Conservation (phyloP, 148 eudicot species). For the Spergularia marina region DNA sequence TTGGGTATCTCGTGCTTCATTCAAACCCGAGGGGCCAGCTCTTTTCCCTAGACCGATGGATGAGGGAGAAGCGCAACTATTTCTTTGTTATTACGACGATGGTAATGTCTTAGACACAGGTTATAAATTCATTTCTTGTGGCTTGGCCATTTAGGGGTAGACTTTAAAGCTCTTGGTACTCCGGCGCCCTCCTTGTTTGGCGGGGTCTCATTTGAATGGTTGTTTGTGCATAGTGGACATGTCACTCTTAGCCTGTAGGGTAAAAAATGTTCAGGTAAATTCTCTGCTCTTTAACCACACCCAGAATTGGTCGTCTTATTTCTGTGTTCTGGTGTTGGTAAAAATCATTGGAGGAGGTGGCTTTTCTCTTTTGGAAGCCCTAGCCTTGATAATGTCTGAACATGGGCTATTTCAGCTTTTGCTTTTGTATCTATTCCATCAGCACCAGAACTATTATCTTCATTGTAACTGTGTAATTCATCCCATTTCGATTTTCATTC, state of each 20-base stretch:
- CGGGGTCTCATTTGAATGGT: conserved; percentile 28
- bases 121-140: conserved; percentile 17
- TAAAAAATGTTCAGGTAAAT: conserved; percentile 28
- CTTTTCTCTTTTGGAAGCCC: conserved; percentile 2
- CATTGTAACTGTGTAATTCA: conserved; percentile 16
- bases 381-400: conserved; percentile 12
- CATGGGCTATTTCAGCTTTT: conserved; percentile 13
- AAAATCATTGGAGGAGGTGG: conserved; percentile 5
- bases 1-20: conserved; percentile 16
- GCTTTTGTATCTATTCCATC: conserved; percentile 9
- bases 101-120: conserved; percentile 21
- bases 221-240: conserved; percentile 34
- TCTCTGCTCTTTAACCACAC: conserved; percentile 22
- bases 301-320: background rate
- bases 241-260: conserved; percentile 27
- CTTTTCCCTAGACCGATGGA: conserved; percentile 11
- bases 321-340: background rate
- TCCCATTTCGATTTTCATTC: background rate
- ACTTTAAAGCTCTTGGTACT: conserved; percentile 9
- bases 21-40: conserved; percentile 22
- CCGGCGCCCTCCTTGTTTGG: conserved; percentile 15
- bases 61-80: conserved; percentile 10
- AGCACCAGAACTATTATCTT: background rate
- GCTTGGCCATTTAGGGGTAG: conserved; percentile 24
- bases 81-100: conserved; percentile 19